These are phyloP conservation scores for Puccinia polysora DNA, from an alignment of 1,284 basidiomycete species.

Conservation along the genomic window DNA sequence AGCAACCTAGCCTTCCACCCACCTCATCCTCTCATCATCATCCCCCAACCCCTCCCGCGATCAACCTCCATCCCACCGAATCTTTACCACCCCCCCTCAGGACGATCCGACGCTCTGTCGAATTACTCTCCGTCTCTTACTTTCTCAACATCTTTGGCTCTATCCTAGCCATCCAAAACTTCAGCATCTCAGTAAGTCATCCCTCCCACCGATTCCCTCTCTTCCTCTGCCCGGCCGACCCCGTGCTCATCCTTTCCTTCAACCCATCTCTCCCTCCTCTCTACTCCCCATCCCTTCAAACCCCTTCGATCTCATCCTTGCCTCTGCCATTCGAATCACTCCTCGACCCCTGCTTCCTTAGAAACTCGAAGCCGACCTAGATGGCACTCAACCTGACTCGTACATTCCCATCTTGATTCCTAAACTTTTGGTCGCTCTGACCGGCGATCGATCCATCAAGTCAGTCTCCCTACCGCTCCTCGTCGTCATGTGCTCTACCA, in stretches of 20 bases:
- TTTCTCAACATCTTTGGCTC: slow-evolving; percentile 36
- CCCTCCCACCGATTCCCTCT: background rate
- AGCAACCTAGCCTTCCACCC: no score
- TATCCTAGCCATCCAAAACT: slow-evolving; percentile 18
- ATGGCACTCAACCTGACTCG: slow-evolving; percentile 30
- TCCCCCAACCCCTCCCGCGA: no score
- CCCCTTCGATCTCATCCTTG: background rate
- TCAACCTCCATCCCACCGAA: slow-evolving; percentile 31
- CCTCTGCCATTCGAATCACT: background rate
- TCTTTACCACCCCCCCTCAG: slow-evolving; percentile 14
- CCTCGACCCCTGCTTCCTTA: background rate
- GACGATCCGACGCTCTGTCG: slow-evolving; percentile 16
- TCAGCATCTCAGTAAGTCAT: slow-evolving; percentile 29
- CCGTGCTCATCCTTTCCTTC: background rate
- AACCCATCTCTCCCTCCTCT: background rate
- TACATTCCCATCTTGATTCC: slow-evolving; percentile 29
- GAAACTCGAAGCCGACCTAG: slow-evolving; percentile 41
- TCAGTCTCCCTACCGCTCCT: background rate
- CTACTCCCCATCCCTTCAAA: background rate
- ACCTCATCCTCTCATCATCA: no score
- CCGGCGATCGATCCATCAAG: slow-evolving; percentile 38
- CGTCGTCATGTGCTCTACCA: no score
- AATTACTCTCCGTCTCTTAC: slow-evolving; percentile 33
- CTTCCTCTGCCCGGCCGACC: background rate
- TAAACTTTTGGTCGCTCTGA: slow-evolving; percentile 23